phyloP scores from a whole-genome alignment of 1,139 yeast species.

The Saccharomyces hybrid region DNA sequence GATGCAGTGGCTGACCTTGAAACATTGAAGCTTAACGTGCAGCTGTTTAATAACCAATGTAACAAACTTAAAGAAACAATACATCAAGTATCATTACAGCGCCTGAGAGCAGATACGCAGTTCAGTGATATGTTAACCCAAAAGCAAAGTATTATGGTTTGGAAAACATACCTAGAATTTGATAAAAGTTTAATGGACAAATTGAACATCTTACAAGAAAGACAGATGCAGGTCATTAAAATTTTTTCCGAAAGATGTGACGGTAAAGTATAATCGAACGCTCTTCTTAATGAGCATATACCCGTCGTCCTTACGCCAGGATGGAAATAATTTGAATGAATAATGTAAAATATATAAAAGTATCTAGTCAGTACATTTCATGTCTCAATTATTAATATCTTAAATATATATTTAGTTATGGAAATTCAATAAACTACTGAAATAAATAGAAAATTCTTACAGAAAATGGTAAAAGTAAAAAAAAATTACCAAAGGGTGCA shows the following conservation, averaged over 20 bases:
- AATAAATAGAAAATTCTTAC: too few species aligned
- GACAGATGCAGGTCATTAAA: conserved; percentile 23
- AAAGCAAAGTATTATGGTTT: conserved; percentile 17
- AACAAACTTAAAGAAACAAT: conserved; percentile 15
- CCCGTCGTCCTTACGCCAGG: too few species aligned
- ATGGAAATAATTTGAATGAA: too few species aligned
- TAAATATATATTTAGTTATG: too few species aligned
- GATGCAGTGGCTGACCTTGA: conserved; percentile 12
- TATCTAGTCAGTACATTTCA: too few species aligned
- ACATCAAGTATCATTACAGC: conserved; percentile 11
- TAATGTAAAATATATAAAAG: too few species aligned
- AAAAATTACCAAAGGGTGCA: too few species aligned
- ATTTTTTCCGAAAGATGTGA: conserved; percentile 15
- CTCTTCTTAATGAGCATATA: not conserved
- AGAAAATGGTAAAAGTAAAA: too few species aligned
- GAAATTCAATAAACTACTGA: too few species aligned
- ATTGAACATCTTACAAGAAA: conserved; percentile 20
- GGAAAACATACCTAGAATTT: conserved; percentile 16
- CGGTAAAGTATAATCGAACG: not conserved
- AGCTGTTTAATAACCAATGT: conserved; percentile 14
- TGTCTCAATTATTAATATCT: too few species aligned
- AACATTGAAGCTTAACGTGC: conserved; percentile 13
- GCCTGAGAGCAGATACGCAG: conserved; percentile 17
- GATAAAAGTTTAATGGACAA: conserved; percentile 18
- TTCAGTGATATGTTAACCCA: conserved; percentile 16